phyloP scores from a whole-genome alignment of 1,284 basidiomycete species.

The Ceratobasidium sp. region DNA sequence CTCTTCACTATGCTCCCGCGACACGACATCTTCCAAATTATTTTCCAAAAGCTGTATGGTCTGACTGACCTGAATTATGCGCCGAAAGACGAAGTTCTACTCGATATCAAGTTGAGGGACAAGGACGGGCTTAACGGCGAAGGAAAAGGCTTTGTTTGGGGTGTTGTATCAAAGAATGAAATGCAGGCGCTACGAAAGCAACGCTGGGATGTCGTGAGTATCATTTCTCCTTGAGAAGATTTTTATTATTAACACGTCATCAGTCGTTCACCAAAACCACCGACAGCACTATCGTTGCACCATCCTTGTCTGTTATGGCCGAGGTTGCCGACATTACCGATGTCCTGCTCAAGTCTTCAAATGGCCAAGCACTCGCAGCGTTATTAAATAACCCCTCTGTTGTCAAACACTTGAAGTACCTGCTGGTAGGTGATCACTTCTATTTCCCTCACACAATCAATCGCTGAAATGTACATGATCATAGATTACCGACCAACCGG shows the following conservation, averaged over 20 bases:
- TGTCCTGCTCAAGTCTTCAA: constrained; percentile 75
- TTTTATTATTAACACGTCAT: constrained; percentile 27
- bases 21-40: constrained; percentile 81
- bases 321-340: constrained; percentile 88
- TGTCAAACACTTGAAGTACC: constrained; percentile 81
- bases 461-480: constrained; percentile 7
- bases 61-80: constrained; percentile 82
- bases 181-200: constrained; percentile 75
- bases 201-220: constrained; percentile 88
- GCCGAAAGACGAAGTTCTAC: constrained; percentile 75
- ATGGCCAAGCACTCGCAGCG: constrained; percentile 69
- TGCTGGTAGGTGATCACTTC: constrained; percentile 65
- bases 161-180: constrained; percentile 83
- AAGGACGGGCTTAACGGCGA: constrained; percentile 45
- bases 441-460: constrained; percentile 37
- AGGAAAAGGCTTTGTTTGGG: constrained; percentile 80
- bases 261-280: constrained; percentile 77
- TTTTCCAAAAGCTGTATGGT: constrained; percentile 72
- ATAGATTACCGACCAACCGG: constrained; percentile 87
- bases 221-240: too few species aligned
- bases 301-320: constrained; percentile 78
- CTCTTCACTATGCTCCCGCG: constrained; percentile 82
- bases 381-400: constrained; percentile 74
- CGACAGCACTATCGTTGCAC: constrained; percentile 73
- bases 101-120: constrained; percentile 81